Percentiles rank a stretch among this genome's conserved stretches.
Conservation (phyloP, 2,329 filamentous ascomycete genomes). For the Pezicula rhizophila region DNA sequence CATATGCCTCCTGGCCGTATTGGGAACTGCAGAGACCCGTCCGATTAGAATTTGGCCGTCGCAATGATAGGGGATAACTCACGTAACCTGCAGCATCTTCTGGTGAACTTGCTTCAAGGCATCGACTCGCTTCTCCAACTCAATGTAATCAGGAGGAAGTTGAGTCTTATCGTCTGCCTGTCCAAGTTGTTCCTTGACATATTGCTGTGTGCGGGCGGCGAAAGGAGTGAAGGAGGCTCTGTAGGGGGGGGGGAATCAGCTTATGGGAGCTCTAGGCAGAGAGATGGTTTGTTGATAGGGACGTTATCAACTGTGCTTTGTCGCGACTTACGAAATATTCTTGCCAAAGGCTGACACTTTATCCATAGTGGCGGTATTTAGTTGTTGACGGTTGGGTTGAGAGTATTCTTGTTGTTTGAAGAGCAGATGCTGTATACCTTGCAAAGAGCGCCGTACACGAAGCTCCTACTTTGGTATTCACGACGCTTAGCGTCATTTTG, state of each 20-base stretch:
- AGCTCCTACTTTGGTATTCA: neutral
- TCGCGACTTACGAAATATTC: conserved; percentile 54
- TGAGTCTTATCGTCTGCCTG: conserved; percentile 97
- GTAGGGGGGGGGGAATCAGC: conserved; percentile 44
- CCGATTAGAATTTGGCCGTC: neutral
- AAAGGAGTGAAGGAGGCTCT: conserved; percentile 87
- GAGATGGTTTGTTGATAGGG: conserved; percentile 10
- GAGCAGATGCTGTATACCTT: conserved; percentile 4
- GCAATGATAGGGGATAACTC: conserved; percentile 34
- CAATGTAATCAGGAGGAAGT: conserved; percentile 93
- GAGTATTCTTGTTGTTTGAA: conserved; percentile 9
- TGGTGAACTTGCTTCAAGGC: conserved; percentile 94
- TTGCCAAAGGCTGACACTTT: conserved; percentile 66
- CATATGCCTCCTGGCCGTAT: conserved; percentile 82
- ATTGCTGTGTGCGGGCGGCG: conserved; percentile 89
- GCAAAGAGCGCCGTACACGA: neutral
- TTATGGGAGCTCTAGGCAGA: conserved; percentile 21
- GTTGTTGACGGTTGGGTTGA: conserved; percentile 8
- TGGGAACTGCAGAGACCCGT: conserved; percentile 59
- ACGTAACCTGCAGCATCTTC: conserved; percentile 96
- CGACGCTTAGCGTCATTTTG: too few relatives aligned
- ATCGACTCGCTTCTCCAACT: conserved; percentile 97
- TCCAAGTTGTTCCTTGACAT: conserved; percentile 95
- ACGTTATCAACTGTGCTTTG: neutral
- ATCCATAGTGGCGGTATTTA: conserved; percentile 45